Conservation (phyloP, 1,284 basidiomycete species). For the Rhodotorula sp. region DNA sequence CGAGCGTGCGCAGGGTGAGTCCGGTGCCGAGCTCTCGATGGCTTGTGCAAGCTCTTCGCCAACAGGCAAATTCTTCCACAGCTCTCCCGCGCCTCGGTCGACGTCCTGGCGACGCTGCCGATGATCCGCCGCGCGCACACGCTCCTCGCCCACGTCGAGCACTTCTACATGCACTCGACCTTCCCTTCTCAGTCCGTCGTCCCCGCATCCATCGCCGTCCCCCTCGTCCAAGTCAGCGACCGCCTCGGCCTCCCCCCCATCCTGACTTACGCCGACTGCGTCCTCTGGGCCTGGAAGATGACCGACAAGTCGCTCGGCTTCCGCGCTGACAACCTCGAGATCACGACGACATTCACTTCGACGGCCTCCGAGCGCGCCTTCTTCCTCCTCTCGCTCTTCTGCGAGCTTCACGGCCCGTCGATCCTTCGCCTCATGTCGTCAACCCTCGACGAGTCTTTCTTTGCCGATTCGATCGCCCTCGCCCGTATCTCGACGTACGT, state of each 20-base stretch:
- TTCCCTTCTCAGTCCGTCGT: conserved; percentile 59
- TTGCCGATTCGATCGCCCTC: conserved; percentile 74
- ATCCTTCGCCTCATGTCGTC: conserved; percentile 81
- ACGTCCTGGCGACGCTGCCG: conserved; percentile 45
- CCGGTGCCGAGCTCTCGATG: not conserved
- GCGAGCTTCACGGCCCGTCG: conserved; percentile 84
- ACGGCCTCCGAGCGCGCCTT: conserved; percentile 85
- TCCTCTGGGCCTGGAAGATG: conserved; percentile 81
- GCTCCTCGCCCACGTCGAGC: conserved; percentile 78
- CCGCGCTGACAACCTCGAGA: conserved; percentile 56
- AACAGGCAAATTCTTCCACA: conserved; percentile 1
- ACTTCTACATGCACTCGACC: conserved; percentile 82
- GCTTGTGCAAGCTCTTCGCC: not conserved
- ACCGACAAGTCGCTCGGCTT: conserved; percentile 45
- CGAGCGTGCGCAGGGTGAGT: conserved; percentile 54
- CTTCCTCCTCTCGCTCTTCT: conserved; percentile 82
- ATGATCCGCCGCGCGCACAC: conserved; percentile 76
- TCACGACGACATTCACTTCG: conserved; percentile 71
- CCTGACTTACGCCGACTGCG: conserved; percentile 88
- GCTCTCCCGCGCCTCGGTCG: conserved; percentile 26
- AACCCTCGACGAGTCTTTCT: conserved; percentile 87
- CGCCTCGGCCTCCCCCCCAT: conserved; percentile 83
- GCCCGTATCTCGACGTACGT: conserved; percentile 72
- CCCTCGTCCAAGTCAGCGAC: conserved; percentile 70
- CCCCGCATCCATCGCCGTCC: conserved; percentile 70